These are phyloP conservation scores for Adansonia rubrostipa DNA, from an alignment of 441 rosid genomes.

Conservation along the genomic window DNA sequence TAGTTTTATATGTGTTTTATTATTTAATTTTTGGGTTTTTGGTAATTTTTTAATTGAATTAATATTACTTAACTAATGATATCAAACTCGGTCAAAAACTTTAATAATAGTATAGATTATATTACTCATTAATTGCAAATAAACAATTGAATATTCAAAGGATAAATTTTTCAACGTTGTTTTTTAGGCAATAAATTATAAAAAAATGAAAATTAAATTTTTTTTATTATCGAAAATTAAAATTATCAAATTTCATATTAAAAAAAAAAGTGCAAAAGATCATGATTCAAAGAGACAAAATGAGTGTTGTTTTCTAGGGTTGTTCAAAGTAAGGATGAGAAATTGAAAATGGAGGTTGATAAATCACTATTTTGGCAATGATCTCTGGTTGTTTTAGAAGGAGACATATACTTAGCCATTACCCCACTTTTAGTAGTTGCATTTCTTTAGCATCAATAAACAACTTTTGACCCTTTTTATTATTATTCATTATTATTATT, in stretches of 20 bases:
- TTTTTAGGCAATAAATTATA: neutral
- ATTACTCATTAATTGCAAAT: neutral
- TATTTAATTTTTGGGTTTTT: neutral
- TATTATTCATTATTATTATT: neutral
- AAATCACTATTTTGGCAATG: conserved; percentile 14
- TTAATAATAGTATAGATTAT: neutral
- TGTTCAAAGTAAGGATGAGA: neutral
- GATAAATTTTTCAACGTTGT: too few relatives aligned
- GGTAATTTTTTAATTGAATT: neutral
- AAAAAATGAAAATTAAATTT: too few relatives aligned
- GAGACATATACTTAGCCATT: conserved; percentile 14
- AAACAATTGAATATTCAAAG: neutral
- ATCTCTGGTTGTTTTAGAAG: conserved; percentile 8
- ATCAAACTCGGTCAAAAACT: too few relatives aligned
- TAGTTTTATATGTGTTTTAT: neutral
- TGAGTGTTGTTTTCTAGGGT: neutral
- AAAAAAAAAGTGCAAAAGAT: neutral
- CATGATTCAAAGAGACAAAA: neutral
- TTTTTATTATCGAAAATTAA: neutral
- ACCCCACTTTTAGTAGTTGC: conserved; percentile 30
- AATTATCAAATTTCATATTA: neutral
- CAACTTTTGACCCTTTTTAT: neutral
- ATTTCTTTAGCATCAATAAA: conserved; percentile 32
- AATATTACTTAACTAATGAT: too few relatives aligned
- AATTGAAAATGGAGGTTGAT: conserved; percentile 20